phyloP scores from a whole-genome alignment of 192 early-diverging fungal genomes.

The Umbelopsis isabellina region DNA sequence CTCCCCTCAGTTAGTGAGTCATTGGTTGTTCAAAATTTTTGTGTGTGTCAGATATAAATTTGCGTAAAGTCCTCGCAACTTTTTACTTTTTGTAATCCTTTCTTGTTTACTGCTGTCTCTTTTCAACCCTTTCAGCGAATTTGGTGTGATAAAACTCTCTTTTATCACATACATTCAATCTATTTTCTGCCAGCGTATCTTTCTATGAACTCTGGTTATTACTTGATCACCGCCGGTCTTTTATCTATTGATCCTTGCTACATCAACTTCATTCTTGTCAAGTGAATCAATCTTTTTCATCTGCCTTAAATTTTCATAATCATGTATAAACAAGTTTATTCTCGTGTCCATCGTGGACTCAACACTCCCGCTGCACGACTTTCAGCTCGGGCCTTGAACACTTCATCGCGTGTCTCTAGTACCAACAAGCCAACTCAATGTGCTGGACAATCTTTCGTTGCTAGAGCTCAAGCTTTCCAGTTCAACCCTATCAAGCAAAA shows the following conservation, averaged over 20 bases:
- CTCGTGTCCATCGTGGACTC: slow-evolving; percentile 9
- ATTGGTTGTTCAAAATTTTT: no score
- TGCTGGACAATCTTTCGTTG: background rate
- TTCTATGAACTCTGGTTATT: slow-evolving; percentile 39
- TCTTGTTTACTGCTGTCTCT: background rate
- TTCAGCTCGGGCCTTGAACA: slow-evolving; percentile 11
- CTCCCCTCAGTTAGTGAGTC: no score
- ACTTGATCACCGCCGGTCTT: slow-evolving; percentile 42
- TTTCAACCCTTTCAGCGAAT: background rate
- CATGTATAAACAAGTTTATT: slow-evolving; percentile 27
- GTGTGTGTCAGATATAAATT: no score
- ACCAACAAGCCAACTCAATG: background rate
- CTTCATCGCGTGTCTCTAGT: slow-evolving; percentile 16
- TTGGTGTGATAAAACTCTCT: slow-evolving; percentile 7
- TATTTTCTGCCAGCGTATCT: slow-evolving; percentile 12
- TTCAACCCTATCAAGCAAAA: slow-evolving; percentile 47
- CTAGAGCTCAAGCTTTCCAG: slow-evolving; percentile 23
- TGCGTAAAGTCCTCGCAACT: no score
- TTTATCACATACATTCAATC: slow-evolving; percentile 7
- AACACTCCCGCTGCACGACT: slow-evolving; percentile 5
- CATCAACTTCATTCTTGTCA: slow-evolving; percentile 42
- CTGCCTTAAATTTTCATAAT: background rate
- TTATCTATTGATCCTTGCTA: slow-evolving; percentile 39
- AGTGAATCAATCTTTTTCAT: slow-evolving; percentile 30
- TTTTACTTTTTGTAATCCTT: background rate